Evolutionary conservation across 228 moss, liverwort and hornwort genomes (phyloP).

Genomic region (Sphagnum fallax): DNA sequence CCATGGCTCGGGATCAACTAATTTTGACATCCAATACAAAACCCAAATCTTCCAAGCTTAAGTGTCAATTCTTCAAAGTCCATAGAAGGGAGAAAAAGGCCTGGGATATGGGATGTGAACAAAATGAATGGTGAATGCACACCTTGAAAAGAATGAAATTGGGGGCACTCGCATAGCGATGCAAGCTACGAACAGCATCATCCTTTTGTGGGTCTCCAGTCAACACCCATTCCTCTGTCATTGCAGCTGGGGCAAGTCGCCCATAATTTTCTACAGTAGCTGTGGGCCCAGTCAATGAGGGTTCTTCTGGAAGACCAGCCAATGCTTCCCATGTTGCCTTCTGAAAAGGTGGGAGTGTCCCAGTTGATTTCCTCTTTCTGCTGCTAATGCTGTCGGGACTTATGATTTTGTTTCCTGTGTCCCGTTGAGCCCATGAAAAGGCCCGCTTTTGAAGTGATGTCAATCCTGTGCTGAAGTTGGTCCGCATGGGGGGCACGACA

Average conservation of each 20-base stretch:
- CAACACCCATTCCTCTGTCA: constrained; percentile 87
- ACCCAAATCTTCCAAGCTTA: no score
- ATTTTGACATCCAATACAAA: no score
- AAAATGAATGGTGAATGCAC: background rate
- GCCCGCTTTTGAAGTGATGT: constrained; percentile 75
- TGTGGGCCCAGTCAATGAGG: constrained; percentile 24
- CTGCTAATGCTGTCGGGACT: constrained; percentile 59
- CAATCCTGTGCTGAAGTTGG: constrained; percentile 69
- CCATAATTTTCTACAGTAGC: constrained; percentile 61
- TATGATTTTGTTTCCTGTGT: constrained; percentile 57
- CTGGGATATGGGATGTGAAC: no score
- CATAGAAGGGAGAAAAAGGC: no score
- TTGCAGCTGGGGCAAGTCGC: constrained; percentile 63
- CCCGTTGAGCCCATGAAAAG: constrained; percentile 77
- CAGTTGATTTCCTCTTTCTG: constrained; percentile 70
- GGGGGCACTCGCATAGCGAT: constrained; percentile 93
- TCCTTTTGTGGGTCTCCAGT: constrained; percentile 85
- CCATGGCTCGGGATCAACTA: no score
- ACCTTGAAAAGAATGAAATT: constrained; percentile 95
- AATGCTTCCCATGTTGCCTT: constrained; percentile 96
- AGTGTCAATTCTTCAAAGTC: no score
- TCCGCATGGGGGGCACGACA: constrained; percentile 30
- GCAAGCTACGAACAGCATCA: constrained; percentile 76
- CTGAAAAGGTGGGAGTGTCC: constrained; percentile 77
- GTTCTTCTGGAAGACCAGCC: constrained; percentile 88